A percentile compares a stretch with the other conserved stretches of the same genome.
Conservation (phyloP, 2,329 filamentous ascomycete species). For the Sporothrix mexicana region DNA sequence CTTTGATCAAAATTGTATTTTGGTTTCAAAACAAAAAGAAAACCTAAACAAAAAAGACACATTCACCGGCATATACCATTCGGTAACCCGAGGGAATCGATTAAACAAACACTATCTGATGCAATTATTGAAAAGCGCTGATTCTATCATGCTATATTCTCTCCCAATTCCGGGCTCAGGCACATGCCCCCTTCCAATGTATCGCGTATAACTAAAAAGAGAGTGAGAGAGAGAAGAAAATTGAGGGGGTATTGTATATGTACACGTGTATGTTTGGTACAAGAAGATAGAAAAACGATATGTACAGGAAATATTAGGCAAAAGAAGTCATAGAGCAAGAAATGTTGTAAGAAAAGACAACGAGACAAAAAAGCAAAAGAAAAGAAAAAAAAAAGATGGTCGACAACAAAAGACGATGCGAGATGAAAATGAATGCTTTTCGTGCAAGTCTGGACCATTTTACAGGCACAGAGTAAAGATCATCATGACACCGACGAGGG, state of each 20-base stretch:
- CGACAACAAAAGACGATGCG: background rate
- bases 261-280: constrained; percentile 19
- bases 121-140: background rate
- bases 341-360: background rate
- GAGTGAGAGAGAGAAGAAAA: background rate
- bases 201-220: constrained; percentile 1
- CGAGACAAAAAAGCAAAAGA: too few species aligned
- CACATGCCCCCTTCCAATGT: background rate
- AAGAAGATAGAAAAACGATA: constrained; percentile 1
- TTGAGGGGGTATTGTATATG: constrained; percentile 27
- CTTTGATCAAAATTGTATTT: too few species aligned
- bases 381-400: constrained; percentile 12
- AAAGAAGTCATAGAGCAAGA: background rate
- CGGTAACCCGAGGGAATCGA: background rate
- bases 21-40: background rate
- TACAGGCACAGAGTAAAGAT: constrained; percentile 59
- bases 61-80: too few species aligned
- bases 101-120: background rate
- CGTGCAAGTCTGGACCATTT: constrained; percentile 29
- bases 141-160: constrained; percentile 3
- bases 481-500: constrained; percentile 57
- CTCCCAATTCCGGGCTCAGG: background rate
- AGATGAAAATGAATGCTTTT: background rate
- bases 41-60: background rate
- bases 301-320: constrained; percentile 10